Evolutionary conservation across 139 green algal species (phyloP), one percentile per base, ranked within the genome.

Genomic region (Limnomonas spitsbergensis): DNA sequence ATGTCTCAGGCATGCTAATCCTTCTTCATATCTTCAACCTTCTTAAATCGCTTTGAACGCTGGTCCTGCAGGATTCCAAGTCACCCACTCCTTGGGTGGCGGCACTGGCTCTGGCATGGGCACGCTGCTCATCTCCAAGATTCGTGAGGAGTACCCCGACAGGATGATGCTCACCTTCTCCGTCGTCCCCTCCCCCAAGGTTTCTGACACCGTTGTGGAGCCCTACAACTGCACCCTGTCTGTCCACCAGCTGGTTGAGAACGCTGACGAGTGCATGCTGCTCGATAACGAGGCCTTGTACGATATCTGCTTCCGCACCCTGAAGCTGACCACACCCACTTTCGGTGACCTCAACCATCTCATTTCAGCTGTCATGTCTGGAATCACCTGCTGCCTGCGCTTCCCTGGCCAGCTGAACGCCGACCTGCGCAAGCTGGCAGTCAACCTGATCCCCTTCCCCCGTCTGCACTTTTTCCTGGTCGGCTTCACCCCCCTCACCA

Each of bases 221-320:
- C 96, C 96, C 71, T 99, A 99, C 93, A 99, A 99, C 81, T 96
- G 96, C 80, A 99, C 96, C 47, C 91, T 99, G 67, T 99, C 96
- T 36, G 96, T 99, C 4, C 96, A 99, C 86, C 96, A 96, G 83
- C 77, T 99, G 85, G 96, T 99, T 14, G 94, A 98, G 85, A 98
- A 98, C 77, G 94, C 94, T 39, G 94, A 98, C 66, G 94, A 98
- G 91, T 98, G 92, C 89, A 97, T 98, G 91, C 88, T 97, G 37
- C 87, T 97, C 3, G 90, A 93, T 68, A 93, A 94, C 81, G 91
- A 95, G 86, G 91, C 92, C 1, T 88, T 97, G 73, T 96, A 96
- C 79, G 94, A 98, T 83, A 98, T 98, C 81, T 98, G 94, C 93
- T 98, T 98, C 94, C 93, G 93, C 83, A 98, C 94, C 75, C 83